Percentiles rank a stretch among this genome's conserved stretches.
Conservation (phyloP, 768 basidiomycete species). For the Amanita exitialis region DNA sequence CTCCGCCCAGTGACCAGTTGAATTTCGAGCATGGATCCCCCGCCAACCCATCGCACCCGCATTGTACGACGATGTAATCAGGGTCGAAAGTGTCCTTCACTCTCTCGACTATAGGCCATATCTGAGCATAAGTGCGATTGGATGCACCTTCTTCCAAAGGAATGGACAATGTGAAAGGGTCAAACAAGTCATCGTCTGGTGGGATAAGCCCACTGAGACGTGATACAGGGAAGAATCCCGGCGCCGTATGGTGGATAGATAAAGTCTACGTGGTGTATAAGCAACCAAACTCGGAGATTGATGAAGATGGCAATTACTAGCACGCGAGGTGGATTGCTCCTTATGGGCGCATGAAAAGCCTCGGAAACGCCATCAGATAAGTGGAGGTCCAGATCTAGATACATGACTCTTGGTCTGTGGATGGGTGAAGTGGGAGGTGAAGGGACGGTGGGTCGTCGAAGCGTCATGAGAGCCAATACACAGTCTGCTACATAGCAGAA, state of each 20-base stretch:
- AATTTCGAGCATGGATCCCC: constrained; percentile 73
- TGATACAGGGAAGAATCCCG: constrained; percentile 77
- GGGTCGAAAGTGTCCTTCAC: constrained; percentile 57
- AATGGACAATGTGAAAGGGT: constrained; percentile 69
- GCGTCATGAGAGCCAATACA: constrained; percentile 66
- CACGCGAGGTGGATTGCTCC: constrained; percentile 29
- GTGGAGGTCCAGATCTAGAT: constrained; percentile 89
- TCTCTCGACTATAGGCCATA: constrained; percentile 58
- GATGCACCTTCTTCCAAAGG: constrained; percentile 73
- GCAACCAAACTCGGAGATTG: neutral
- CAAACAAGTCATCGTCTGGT: constrained; percentile 21
- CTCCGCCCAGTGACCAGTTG: constrained; percentile 54
- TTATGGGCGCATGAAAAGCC: constrained; percentile 45
- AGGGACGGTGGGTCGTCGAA: constrained; percentile 32
- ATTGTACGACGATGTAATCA: constrained; percentile 75
- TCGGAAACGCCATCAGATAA: constrained; percentile 84
- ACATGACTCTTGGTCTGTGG: constrained; percentile 61
- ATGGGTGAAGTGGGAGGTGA: constrained; percentile 2
- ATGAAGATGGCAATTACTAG: constrained; percentile 24
- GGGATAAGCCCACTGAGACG: constrained; percentile 36
- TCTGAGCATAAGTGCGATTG: constrained; percentile 41
- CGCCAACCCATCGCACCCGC: constrained; percentile 80
- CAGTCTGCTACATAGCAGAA: constrained; percentile 95
- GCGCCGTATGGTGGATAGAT: constrained; percentile 76
- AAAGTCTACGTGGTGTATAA: constrained; percentile 41